Evolutionary conservation across 1,139 yeast species (phyloP).

Genomic region (Taphrina deformans): DNA sequence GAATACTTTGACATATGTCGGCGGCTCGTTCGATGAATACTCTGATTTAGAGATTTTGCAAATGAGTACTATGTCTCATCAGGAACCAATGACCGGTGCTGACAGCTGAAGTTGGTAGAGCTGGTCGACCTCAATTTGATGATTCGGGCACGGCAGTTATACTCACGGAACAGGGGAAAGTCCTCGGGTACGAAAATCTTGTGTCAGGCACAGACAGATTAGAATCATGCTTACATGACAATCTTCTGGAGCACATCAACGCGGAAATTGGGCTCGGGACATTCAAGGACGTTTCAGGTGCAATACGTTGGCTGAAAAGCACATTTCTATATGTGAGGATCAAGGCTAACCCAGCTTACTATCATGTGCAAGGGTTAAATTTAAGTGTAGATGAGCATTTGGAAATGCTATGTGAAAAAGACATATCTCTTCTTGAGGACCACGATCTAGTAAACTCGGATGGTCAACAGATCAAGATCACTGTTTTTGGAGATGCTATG

Average conservation of each 20-base stretch:
- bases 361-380: slow-evolving; percentile 22
- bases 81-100: not conserved
- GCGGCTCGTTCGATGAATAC: slow-evolving; percentile 54
- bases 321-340: slow-evolving; percentile 57
- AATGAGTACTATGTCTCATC: slow-evolving; percentile 48
- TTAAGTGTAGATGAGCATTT: slow-evolving; percentile 32
- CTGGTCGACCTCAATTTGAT: slow-evolving; percentile 55
- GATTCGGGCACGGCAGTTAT: slow-evolving; percentile 53
- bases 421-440: slow-evolving; percentile 36
- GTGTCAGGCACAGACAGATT: slow-evolving; percentile 51
- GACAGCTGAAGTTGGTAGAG: slow-evolving; percentile 35
- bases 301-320: slow-evolving; percentile 54
- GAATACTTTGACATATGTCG: slow-evolving; percentile 58
- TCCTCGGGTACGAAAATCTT: slow-evolving; percentile 49
- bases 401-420: slow-evolving; percentile 34
- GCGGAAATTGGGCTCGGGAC: slow-evolving; percentile 56
- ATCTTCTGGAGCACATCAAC: slow-evolving; percentile 50
- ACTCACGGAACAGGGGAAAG: slow-evolving; percentile 51
- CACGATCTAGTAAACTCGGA: slow-evolving; percentile 44
- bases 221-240: slow-evolving; percentile 55
- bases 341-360: slow-evolving; percentile 46
- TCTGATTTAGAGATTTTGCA: slow-evolving; percentile 59
- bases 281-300: slow-evolving; percentile 48
- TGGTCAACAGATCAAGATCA: slow-evolving; percentile 42
- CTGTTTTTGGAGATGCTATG: slow-evolving; percentile 53